Conservation (phyloP, 1,284 basidiomycete species). For the Trichosporon asahii region DNA sequence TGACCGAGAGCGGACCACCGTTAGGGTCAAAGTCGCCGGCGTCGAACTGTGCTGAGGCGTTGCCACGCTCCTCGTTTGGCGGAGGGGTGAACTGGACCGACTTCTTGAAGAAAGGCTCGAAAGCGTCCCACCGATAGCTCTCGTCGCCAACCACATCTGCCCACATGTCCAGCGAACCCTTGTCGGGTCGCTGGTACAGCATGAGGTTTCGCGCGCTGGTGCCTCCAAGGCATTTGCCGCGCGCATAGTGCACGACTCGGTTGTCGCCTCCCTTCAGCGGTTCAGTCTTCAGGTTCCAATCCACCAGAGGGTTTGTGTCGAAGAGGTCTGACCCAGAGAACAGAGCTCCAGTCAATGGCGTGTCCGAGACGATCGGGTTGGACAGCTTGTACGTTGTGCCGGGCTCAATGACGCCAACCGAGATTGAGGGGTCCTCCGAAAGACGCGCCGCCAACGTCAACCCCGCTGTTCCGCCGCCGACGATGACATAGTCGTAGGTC, state of each 20-base stretch:
- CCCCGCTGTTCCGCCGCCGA: constrained; percentile 66
- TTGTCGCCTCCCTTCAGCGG: constrained; percentile 5
- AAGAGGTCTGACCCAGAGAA: not conserved
- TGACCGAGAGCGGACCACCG: constrained; percentile 6
- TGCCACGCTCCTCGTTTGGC: not conserved
- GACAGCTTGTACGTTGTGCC: constrained; percentile 47
- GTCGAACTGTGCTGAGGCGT: not conserved
- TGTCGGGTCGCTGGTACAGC: constrained; percentile 11
- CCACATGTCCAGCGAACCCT: constrained; percentile 8
- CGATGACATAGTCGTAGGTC: constrained; percentile 49
- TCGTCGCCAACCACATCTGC: constrained; percentile 5
- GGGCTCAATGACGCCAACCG: constrained; percentile 69
- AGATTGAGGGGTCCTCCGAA: constrained; percentile 62
- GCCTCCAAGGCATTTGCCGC: constrained; percentile 16
- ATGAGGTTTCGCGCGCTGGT: constrained; percentile 12
- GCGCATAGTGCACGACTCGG: constrained; percentile 10
- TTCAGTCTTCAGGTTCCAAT: constrained; percentile 12
- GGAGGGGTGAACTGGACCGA: constrained; percentile 9
- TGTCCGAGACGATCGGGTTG: not conserved
- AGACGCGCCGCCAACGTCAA: constrained; percentile 69
- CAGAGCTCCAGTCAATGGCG: not conserved
- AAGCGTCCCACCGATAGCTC: not conserved
- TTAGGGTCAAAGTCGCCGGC: not conserved
- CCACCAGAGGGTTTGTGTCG: constrained; percentile 12
- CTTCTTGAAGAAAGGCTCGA: constrained; percentile 4